Conservation (phyloP, 1,284 basidiomycete genomes). For the Microbotryum intermedium region DNA sequence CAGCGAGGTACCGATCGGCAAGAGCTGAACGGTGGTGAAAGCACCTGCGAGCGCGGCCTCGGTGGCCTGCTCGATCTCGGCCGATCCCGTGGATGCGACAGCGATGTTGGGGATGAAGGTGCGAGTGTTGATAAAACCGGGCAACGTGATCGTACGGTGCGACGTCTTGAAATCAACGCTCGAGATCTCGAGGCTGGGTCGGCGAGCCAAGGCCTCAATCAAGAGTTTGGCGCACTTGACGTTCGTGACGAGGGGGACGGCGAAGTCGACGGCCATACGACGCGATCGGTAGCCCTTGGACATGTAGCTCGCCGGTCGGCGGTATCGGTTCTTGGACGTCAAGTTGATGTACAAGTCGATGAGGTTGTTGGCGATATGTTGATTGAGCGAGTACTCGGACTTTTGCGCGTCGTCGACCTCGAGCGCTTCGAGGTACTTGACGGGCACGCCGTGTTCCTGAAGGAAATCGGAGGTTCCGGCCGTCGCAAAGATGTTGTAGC, state of each 20-base stretch:
- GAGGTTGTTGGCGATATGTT: slow-evolving; percentile 88
- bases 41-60: slow-evolving; percentile 76
- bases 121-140: slow-evolving; percentile 81
- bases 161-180: slow-evolving; percentile 92
- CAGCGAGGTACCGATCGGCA: slow-evolving; percentile 58
- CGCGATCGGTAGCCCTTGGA: slow-evolving; percentile 95
- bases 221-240: slow-evolving; percentile 98
- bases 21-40: slow-evolving; percentile 71
- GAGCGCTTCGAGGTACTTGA: slow-evolving; percentile 80
- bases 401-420: slow-evolving; percentile 72
- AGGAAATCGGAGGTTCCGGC: slow-evolving; percentile 95
- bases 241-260: slow-evolving; percentile 94
- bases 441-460: slow-evolving; percentile 58
- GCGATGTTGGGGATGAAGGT: slow-evolving; percentile 75
- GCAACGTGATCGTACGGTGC: slow-evolving; percentile 81
- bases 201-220: slow-evolving; percentile 86
- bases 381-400: slow-evolving; percentile 87
- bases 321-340: slow-evolving; percentile 95
- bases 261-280: slow-evolving; percentile 99
- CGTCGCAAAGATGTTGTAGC: slow-evolving; percentile 95
- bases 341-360: slow-evolving; percentile 99
- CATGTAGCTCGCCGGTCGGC: slow-evolving; percentile 91
- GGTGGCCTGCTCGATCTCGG: slow-evolving; percentile 60
- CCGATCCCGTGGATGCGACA: slow-evolving; percentile 43
- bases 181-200: slow-evolving; percentile 74